Evolutionary conservation across 768 basidiomycete species (phyloP), one percentile per base, ranked within the genome.

Genomic region (Lyophyllum atratum): DNA sequence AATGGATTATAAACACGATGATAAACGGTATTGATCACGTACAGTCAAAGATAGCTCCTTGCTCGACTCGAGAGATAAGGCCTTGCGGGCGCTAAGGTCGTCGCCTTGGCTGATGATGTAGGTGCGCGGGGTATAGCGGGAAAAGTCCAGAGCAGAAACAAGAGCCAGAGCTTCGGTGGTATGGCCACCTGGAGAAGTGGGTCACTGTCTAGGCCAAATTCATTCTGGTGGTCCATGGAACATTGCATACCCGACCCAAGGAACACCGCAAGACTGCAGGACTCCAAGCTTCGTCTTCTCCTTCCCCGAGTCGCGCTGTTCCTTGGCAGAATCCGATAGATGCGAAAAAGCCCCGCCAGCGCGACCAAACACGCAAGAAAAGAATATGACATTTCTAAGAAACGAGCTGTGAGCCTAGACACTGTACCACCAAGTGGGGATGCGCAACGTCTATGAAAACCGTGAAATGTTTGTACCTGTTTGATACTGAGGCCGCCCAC

Each of bases 61-160:
- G 11, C 25, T 58, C 5, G 54, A 55, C 71, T 98, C 97, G 51
- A 97, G 72, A 10, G 76, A 74, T 6, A 74, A 54, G 1, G 88
- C 92, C 67, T 93, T 93, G 54, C 80, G 75, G 11, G 80, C 76
- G 66, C 94, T 97, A 56, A 98, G 79, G 21, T 68, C 62, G 70
- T 99, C 96, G 1, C 90, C 94, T 60, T 90, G 80, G 62, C 89
- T 89, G 62, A 92, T 71, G 52, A 98, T 80, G 68, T 98, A 99
- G 34, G 79, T 85, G 55, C 97, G 80, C 15, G 84, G 86, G 7
- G 77, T 78, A 71, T 95, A 98, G 42, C 90, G 84, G 12, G 75
- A 66, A 58, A 89, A 87, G 68, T 95, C 86, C 24, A 99, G 72
- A 12, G 86, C 74, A 2, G 87, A 88, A 25, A 91, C 54, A 25